phyloP scores from a whole-genome alignment of 2,329 filamentous ascomycete species.

The Madurella mycetomatis region DNA sequence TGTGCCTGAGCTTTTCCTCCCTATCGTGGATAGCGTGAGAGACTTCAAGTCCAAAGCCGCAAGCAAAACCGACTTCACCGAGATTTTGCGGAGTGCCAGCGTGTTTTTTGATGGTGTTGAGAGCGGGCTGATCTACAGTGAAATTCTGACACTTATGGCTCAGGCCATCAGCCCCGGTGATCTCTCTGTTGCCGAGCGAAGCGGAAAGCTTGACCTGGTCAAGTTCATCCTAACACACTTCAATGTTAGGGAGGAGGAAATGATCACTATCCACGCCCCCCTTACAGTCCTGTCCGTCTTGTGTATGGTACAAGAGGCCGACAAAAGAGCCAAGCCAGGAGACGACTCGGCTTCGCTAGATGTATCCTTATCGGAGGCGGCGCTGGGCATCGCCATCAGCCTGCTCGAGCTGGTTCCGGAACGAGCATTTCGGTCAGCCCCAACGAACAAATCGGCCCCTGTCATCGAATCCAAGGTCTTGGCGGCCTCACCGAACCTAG shows the following conservation, averaged over 20 bases:
- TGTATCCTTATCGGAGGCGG: slow-evolving; percentile 28
- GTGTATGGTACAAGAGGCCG: slow-evolving; percentile 55
- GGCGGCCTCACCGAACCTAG: slow-evolving; percentile 38
- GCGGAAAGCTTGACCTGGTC: slow-evolving; percentile 66
- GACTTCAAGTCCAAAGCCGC: slow-evolving; percentile 63
- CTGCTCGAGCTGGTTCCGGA: slow-evolving; percentile 62
- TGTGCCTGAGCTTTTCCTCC: slow-evolving; percentile 82
- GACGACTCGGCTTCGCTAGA: slow-evolving; percentile 14
- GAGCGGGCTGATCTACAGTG: slow-evolving; percentile 85
- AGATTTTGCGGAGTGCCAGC: slow-evolving; percentile 88
- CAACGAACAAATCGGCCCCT: slow-evolving; percentile 21
- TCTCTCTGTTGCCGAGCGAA: slow-evolving; percentile 42
- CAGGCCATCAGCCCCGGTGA: slow-evolving; percentile 51
- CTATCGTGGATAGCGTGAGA: slow-evolving; percentile 75
- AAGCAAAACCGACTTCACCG: slow-evolving; percentile 68
- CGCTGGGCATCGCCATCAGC: slow-evolving; percentile 48
- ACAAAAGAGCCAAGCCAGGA: slow-evolving; percentile 31
- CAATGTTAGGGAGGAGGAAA: slow-evolving; percentile 93
- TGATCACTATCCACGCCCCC: slow-evolving; percentile 82
- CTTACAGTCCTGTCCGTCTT: slow-evolving; percentile 63
- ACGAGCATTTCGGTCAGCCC: slow-evolving; percentile 49
- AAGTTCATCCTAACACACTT: slow-evolving; percentile 82
- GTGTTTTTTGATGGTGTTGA: slow-evolving; percentile 98
- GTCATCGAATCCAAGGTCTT: slow-evolving; percentile 28
- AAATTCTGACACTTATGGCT: slow-evolving; percentile 65